phyloP scores from a whole-genome alignment of 305 asterid genomes.

The Fraxinus baroniana region DNA sequence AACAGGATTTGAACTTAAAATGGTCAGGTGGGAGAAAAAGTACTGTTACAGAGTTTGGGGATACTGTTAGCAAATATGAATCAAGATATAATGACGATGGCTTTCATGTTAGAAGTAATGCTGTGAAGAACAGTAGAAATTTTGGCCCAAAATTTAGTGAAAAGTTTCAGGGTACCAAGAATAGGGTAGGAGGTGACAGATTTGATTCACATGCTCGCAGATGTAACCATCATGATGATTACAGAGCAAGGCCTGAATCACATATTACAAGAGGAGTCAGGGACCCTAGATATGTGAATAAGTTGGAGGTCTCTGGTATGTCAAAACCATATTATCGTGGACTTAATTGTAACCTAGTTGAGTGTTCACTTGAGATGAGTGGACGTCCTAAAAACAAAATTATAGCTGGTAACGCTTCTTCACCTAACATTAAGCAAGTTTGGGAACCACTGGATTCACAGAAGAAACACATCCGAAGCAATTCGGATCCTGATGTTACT shows the following conservation, averaged over 20 bases:
- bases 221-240: conserved; percentile 59
- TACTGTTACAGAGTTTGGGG: conserved; percentile 47
- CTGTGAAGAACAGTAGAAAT: conserved; percentile 50
- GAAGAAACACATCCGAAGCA: conserved; percentile 63
- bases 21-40: conserved; percentile 58
- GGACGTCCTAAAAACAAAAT: conserved; percentile 61
- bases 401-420: conserved; percentile 27
- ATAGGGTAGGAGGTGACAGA: conserved; percentile 42
- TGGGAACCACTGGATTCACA: conserved; percentile 94
- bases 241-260: conserved; percentile 53
- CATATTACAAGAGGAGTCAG: conserved; percentile 24
- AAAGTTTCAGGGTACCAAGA: conserved; percentile 48
- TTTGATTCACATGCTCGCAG: conserved; percentile 57
- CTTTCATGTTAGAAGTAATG: conserved; percentile 44
- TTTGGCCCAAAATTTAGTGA: conserved; percentile 52
- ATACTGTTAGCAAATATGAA: conserved; percentile 42
- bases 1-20: conserved; percentile 47
- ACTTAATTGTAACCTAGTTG: conserved; percentile 48
- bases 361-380: conserved; percentile 43
- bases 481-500: conserved; percentile 65
- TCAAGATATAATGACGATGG: conserved; percentile 50
- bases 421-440: conserved; percentile 58
- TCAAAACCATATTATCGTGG: conserved; percentile 61
- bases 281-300: conserved; percentile 47
- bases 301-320: conserved; percentile 51